Evolutionary conservation across 2,329 filamentous ascomycete species (phyloP).

Genomic region (Curvularia spicifera): DNA sequence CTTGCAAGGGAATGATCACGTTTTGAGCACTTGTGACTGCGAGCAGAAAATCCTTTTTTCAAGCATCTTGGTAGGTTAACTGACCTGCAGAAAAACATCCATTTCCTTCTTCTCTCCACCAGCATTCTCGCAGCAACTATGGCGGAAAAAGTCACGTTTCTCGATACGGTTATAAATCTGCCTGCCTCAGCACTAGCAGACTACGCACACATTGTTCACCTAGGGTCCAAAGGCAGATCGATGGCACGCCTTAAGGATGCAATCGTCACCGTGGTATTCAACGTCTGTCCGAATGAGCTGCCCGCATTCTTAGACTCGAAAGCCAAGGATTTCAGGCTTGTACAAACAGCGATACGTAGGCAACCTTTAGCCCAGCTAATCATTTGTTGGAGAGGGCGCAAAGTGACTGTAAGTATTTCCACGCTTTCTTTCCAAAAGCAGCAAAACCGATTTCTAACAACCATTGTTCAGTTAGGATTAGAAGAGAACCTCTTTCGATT

Average conservation of each 20-base stretch:
- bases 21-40: neutral
- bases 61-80: no score
- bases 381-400: no score
- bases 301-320: neutral
- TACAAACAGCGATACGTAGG: neutral
- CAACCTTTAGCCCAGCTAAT: no score
- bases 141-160: neutral
- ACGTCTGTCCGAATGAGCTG: neutral
- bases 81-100: neutral
- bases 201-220: conserved; percentile 14
- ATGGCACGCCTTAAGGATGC: neutral
- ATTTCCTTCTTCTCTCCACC: neutral
- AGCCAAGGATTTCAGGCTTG: neutral
- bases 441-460: no score
- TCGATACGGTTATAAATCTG: conserved; percentile 1
- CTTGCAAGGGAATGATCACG: neutral
- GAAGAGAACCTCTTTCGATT: no score
- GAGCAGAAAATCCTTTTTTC: neutral
- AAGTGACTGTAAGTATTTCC: no score
- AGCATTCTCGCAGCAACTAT: neutral
- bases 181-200: conserved; percentile 1
- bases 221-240: neutral
- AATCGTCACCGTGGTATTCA: neutral
- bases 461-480: no score
- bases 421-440: no score